These are phyloP conservation scores for Phytophthora syringae DNA, from an alignment of 352 stramenopile species.

Conservation along the genomic window DNA sequence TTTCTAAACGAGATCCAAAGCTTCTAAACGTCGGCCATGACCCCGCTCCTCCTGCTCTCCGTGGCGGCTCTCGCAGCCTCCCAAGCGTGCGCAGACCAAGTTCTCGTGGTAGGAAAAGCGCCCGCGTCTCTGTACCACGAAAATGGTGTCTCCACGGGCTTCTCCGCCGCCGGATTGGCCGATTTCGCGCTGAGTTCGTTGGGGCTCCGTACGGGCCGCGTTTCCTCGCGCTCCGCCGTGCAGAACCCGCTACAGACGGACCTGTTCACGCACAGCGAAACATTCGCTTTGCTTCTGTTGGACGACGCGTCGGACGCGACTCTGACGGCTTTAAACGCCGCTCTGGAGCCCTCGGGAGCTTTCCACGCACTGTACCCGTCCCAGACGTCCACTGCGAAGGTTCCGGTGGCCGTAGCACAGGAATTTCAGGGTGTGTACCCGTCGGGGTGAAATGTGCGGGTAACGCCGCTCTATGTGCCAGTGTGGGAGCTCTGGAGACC, in stretches of 20 bases:
- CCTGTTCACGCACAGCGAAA: conserved; percentile 42
- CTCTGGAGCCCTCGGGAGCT: conserved; percentile 10
- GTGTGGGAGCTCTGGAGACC: conserved; percentile 13
- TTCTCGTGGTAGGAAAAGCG: conserved; percentile 37
- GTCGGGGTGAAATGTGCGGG: conserved; percentile 38
- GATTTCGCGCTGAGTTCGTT: conserved; percentile 49
- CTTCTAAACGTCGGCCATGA: conserved; percentile 27
- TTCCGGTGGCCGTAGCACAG: conserved; percentile 37
- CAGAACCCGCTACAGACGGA: conserved; percentile 49
- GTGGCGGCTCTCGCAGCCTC: conserved; percentile 14
- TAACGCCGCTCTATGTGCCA: conserved; percentile 32
- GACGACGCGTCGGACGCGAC: conserved; percentile 24
- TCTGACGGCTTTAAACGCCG: conserved; percentile 30
- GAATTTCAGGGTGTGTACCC: conserved; percentile 29
- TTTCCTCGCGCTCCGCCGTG: conserved; percentile 28
- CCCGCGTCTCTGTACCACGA: conserved; percentile 31
- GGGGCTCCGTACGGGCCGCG: conserved; percentile 32
- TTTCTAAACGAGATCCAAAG: conserved; percentile 29
- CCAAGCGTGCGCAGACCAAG: conserved; percentile 22
- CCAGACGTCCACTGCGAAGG: conserved; percentile 17
- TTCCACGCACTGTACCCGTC: conserved; percentile 47
- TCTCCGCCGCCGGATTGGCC: conserved; percentile 43
- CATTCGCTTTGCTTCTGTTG: conserved; percentile 46
- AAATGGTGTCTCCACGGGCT: conserved; percentile 10
- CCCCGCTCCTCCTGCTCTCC: conserved; percentile 21